Base-by-base conservation (phyloP, 768 basidiomycete genomes). In the Lentinula detonsa region DNA sequence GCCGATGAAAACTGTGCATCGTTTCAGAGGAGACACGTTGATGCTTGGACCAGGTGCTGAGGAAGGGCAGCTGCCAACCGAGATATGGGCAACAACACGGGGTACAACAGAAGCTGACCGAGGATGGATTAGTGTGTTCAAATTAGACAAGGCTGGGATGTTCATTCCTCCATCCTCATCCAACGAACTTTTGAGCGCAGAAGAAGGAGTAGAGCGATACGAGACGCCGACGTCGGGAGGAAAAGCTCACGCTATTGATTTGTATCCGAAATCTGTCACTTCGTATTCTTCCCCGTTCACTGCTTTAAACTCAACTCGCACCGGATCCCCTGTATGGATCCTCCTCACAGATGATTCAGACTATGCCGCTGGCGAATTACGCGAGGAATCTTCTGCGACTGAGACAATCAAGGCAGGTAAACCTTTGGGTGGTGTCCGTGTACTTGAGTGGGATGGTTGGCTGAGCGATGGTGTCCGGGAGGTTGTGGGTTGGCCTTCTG, bases 381-480 rank as follows among this genome's bases (percentile, higher is more conserved):
- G 71, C 15, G 72, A 65, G 1, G 46, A 11, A 28, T 45, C 31
- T 54, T 31, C 11, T 11, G 11, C 7, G 45, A 35, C 4, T 13
- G 13, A 21, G 21, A 4, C 15, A 59, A 18, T 16, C 21, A 43
- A 21, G 35, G 43, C 7, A 39, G n/a, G 5, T 15, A 39, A 18
- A 4, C 35, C 45, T 1, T 72, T 73, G 7, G 64, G 66, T 11
- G 80, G 76, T 15, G 74, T 82, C 15, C 70, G 76, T 7, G 75
- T 83, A 16, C 63, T 82, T 45, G 81, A 84, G 64, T 82, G 80
- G 79, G 70, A 80, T 69, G 80, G 80, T 6, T 78, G 74, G 74
- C 72, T 69, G 5, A 74, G 62, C 33, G 74, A 72, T 9, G 76
- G 76, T 8, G 69, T 81, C 13, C 69, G 70, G 49, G 66, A 74